phyloP scores from a whole-genome alignment of 495 filamentous ascomycete species.

The Hypoxylon lienhwacheense region DNA sequence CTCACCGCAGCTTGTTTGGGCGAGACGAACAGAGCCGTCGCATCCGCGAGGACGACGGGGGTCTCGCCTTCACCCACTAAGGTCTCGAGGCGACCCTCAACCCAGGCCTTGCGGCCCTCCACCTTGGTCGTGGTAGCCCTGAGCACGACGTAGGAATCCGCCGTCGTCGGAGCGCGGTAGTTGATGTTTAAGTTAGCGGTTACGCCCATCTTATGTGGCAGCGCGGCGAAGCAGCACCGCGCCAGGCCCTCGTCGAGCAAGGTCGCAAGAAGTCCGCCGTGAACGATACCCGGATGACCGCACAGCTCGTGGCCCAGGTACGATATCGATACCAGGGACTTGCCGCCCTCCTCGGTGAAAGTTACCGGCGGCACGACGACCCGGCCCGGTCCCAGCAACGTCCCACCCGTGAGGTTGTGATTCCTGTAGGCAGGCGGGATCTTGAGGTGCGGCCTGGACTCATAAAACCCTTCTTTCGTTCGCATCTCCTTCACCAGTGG shows the following conservation, averaged over 20 bases:
- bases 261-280: conserved; percentile 89
- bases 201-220: conserved; percentile 87
- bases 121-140: conserved; percentile 81
- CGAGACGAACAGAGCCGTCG: conserved; percentile 85
- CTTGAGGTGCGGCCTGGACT: conserved; percentile 84
- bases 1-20: conserved; percentile 78
- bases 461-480: conserved; percentile 64
- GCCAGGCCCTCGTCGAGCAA: conserved; percentile 90
- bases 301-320: conserved; percentile 83
- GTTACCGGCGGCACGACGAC: conserved; percentile 81
- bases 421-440: conserved; percentile 66
- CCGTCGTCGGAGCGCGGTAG: conserved; percentile 77
- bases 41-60: conserved; percentile 71
- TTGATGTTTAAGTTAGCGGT: conserved; percentile 91
- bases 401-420: conserved; percentile 82
- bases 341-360: conserved; percentile 72
- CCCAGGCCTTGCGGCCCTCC: conserved; percentile 96
- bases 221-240: conserved; percentile 83
- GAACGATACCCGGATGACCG: conserved; percentile 88
- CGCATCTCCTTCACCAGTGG: conserved; percentile 70
- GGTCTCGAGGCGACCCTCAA: conserved; percentile 86
- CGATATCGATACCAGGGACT: conserved; percentile 69
- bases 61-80: conserved; percentile 62
- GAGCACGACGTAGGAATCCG: conserved; percentile 76
- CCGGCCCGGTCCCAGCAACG: conserved; percentile 71